Conservation (phyloP, 139 green algal genomes). For the Chlamydomonas asymmetrica region DNA sequence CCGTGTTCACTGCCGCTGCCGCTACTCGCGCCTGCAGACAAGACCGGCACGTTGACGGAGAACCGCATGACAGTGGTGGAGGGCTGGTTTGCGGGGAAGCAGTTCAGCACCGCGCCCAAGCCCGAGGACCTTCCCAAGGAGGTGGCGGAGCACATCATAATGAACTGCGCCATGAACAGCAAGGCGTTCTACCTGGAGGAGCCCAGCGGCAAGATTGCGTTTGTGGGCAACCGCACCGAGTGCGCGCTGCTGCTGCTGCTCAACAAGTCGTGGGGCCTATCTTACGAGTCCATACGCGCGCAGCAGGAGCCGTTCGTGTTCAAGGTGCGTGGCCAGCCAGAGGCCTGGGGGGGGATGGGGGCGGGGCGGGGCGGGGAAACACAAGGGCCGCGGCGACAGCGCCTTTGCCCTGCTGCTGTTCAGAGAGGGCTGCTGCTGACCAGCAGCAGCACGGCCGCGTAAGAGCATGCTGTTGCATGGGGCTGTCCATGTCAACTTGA, state of each 20-base stretch:
- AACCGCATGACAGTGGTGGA: slow-evolving; percentile 97
- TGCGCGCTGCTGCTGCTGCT: slow-evolving; percentile 89
- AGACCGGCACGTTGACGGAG: slow-evolving; percentile 92
- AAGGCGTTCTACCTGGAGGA: slow-evolving; percentile 84
- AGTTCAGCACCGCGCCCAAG: slow-evolving; percentile 35
- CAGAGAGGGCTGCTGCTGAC: no score
- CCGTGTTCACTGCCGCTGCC: no score
- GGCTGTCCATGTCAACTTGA: no score
- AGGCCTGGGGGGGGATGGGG: no score
- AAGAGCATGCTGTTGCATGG: no score
- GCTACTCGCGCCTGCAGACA: no score
- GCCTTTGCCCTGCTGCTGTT: no score
- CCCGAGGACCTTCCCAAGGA: slow-evolving; percentile 42
- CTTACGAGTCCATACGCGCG: slow-evolving; percentile 56
- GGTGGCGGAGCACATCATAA: slow-evolving; percentile 54
- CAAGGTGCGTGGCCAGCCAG: slow-evolving; percentile 28
- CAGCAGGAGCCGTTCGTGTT: slow-evolving; percentile 25
- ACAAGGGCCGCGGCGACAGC: no score
- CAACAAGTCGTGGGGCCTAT: slow-evolving; percentile 55
- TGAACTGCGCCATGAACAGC: slow-evolving; percentile 79
- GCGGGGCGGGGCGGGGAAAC: no score
- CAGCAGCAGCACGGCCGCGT: no score
- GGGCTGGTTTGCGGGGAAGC: slow-evolving; percentile 78
- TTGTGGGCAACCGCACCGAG: slow-evolving; percentile 94
- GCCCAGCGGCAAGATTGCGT: slow-evolving; percentile 52